Percentiles rank a stretch among this genome's conserved stretches.
These are phyloP conservation scores for Leishmania mexicana DNA, from an alignment of 208 protist species.

Conservation along the genomic window DNA sequence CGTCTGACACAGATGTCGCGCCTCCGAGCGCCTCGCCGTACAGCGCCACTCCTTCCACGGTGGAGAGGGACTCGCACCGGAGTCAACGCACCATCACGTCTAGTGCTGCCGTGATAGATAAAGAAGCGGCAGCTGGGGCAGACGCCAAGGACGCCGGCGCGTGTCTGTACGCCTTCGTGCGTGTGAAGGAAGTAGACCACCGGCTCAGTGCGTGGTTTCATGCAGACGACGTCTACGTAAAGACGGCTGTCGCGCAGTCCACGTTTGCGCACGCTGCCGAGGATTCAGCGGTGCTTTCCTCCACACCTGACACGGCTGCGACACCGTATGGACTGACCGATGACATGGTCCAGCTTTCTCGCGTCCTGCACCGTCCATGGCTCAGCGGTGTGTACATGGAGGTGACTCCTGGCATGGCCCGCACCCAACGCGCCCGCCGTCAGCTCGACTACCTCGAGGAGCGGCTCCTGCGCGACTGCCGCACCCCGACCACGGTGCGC, in stretches of 20 bases:
- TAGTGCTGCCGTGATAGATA: background rate
- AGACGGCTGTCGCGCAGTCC: conserved; percentile 15
- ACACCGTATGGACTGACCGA: conserved; percentile 8
- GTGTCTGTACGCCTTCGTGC: conserved; percentile 74
- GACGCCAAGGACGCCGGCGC: background rate
- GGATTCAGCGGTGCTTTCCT: background rate
- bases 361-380: conserved; percentile 22
- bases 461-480: conserved; percentile 79
- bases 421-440: conserved; percentile 55
- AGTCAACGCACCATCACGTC: background rate
- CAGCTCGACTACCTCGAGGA: conserved; percentile 85
- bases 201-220: conserved; percentile 82
- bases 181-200: conserved; percentile 76
- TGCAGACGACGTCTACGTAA: conserved; percentile 56
- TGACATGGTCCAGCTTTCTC: conserved; percentile 16
- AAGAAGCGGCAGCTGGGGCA: background rate
- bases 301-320: background rate
- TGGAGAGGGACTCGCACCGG: background rate
- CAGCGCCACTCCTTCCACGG: background rate
- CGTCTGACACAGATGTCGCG: background rate
- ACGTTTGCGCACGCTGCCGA: conserved; percentile 3
- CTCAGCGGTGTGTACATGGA: conserved; percentile 70
- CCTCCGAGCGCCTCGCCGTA: background rate
- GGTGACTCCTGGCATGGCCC: conserved; percentile 79
- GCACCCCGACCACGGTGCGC: conserved; percentile 79